Conservation (phyloP, 441 rosid genomes). For the Dalechampia spathulata region DNA sequence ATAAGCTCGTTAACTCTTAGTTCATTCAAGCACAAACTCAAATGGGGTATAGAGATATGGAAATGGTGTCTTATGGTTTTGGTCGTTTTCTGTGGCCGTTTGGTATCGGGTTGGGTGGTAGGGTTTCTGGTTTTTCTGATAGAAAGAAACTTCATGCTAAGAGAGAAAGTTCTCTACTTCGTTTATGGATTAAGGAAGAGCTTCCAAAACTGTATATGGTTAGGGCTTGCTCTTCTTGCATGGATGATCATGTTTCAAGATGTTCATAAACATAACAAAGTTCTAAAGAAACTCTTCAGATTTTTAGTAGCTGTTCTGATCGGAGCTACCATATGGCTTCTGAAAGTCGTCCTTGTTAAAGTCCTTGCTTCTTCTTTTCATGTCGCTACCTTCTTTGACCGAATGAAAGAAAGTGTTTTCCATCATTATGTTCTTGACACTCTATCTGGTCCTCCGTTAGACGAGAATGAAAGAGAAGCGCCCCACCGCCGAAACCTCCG, state of each 20-base stretch:
- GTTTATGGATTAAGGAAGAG: slow-evolving; percentile 42
- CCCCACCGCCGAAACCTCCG: background rate
- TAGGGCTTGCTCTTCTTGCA: slow-evolving; percentile 38
- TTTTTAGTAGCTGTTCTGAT: slow-evolving; percentile 36
- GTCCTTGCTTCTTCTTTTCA: slow-evolving; percentile 40
- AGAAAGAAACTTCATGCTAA: slow-evolving; percentile 43
- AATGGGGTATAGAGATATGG: slow-evolving; percentile 49
- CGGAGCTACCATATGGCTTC: slow-evolving; percentile 32
- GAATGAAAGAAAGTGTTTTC: slow-evolving; percentile 43
- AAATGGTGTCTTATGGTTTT: slow-evolving; percentile 48
- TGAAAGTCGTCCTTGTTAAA: slow-evolving; percentile 34
- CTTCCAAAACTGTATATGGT: slow-evolving; percentile 40
- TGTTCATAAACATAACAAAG: slow-evolving; percentile 15
- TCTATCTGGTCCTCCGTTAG: slow-evolving; percentile 38
- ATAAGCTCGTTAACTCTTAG: slow-evolving; percentile 22
- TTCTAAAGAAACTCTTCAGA: slow-evolving; percentile 35
- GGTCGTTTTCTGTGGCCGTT: slow-evolving; percentile 44
- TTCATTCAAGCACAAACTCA: slow-evolving; percentile 13
- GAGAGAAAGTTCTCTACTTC: slow-evolving; percentile 51
- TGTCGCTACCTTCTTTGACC: slow-evolving; percentile 37
- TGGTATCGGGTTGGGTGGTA: slow-evolving; percentile 38
- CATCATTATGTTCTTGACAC: slow-evolving; percentile 39
- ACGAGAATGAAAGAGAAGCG: slow-evolving; percentile 32
- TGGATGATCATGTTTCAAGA: slow-evolving; percentile 46
- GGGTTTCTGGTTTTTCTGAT: slow-evolving; percentile 37